Conservation (phyloP, 768 basidiomycete genomes). For the Agrocybe chaxingu region DNA sequence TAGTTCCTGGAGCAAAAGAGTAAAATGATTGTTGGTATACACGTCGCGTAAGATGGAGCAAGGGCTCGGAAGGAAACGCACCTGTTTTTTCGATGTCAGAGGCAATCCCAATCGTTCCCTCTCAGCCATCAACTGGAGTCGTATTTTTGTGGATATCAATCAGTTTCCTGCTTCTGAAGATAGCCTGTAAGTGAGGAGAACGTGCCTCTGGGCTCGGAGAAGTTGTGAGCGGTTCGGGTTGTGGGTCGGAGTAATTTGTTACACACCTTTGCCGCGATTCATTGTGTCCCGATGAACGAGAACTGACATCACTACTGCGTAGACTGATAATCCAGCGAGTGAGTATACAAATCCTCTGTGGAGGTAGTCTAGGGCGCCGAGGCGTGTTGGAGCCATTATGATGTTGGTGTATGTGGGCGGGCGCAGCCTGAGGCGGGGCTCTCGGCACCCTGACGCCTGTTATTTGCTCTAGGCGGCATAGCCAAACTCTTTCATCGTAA, state of each 20-base stretch:
- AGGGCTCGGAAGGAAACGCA: constrained; percentile 12
- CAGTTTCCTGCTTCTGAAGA: constrained; percentile 1
- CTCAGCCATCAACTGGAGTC: constrained; percentile 29
- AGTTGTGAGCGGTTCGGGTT: constrained; percentile 7
- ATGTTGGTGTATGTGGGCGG: neutral
- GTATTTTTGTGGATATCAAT: neutral
- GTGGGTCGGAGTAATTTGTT: neutral
- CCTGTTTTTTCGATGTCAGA: constrained; percentile 25
- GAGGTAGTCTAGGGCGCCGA: constrained; percentile 14
- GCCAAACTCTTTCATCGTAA: no score
- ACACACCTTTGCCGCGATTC: constrained; percentile 53
- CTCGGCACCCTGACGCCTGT: no score
- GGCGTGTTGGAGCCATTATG: constrained; percentile 17
- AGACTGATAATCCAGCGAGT: constrained; percentile 48
- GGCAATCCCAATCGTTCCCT: constrained; percentile 25
- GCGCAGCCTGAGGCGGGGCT: no score
- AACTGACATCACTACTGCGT: constrained; percentile 51
- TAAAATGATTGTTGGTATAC: constrained; percentile 4
- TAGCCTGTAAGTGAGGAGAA: constrained; percentile 3
- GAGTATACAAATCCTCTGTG: constrained; percentile 56
- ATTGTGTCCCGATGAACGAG: constrained; percentile 53
- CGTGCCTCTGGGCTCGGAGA: constrained; percentile 27
- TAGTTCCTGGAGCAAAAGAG: constrained; percentile 22
- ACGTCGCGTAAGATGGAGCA: neutral
- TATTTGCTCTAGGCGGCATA: no score